Evolutionary conservation across 306 rosid genomes (phyloP), one percentile per base, ranked within the genome.

Genomic region (Prunus padus): DNA sequence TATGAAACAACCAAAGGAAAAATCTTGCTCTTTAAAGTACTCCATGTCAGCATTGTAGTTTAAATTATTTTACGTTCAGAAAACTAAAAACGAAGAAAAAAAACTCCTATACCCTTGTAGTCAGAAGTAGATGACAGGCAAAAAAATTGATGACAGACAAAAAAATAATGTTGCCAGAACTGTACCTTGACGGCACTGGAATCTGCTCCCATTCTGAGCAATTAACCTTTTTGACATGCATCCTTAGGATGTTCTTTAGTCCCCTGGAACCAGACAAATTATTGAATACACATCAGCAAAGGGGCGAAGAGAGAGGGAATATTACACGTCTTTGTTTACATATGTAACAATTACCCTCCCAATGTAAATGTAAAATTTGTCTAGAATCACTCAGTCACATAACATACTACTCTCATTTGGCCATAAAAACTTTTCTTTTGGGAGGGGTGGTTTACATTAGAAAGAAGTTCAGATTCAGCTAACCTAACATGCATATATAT

Each of bases 121-220:
- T 51, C 31, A 19, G 13, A 52, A 23, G 19, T 70, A 33, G 26
- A 52, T 70, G n/a, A 31, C 30, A n/a, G n/a, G n/a, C n/a, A n/a
- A n/a, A n/a, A n/a, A n/a, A n/a, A n/a, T n/a, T n/a, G n/a, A n/a
- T n/a, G n/a, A n/a, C n/a, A n/a, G n/a, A n/a, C n/a, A n/a, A 9
- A 44, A 13, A 20, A 6, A 30, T 10, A n/a, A 49, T 11, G 33
- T 8, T 12, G 6, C 15, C 11, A 62, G 26, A 19, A 57, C 26
- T 7, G 11, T 82, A 96, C 98, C 98, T 92, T 65, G 89, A 57
- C 57, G 98, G 99, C 71, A 96, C 87, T 67, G 82, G 68, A 83
- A 96, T 40, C 87, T 61, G 89, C 87, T 90, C 99, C 99, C 99
- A 96, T 83, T 89, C 97, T 65, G 93, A 84, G 81, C 89, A 80